Evolutionary conservation across 139 green algal species (phyloP), one percentile per base, ranked within the genome.

Genomic region (Tetradesmus lagerheimii): DNA sequence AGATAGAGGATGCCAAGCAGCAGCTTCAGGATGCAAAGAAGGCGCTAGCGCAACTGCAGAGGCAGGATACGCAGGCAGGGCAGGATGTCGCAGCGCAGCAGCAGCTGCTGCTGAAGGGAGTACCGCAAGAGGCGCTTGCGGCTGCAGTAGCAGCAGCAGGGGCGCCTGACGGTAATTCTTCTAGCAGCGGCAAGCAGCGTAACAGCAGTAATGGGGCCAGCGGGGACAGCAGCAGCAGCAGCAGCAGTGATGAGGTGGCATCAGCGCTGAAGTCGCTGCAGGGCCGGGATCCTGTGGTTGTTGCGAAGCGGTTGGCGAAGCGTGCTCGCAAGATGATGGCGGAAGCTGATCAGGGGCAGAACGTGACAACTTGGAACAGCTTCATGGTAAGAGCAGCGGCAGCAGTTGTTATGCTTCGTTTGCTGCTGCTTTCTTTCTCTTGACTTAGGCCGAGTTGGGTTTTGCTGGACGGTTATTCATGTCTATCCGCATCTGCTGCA

Each of bases 341-440:
- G 39, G 90, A 92, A 0, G n/a, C 45, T 0, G 91, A 92, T 31
- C 53, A 95, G 66, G 90, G 93, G 53, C 71, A 62, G 71, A 87
- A 62, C 15, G 66, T 57, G 88, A 89, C 34, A 85, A 90, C 80
- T 0, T 94, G 92, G 92, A 79, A 87, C 29, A 90, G 66, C 27
- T 94, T 92, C 85, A 83, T 76, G 92, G 89, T 91, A 27, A 34
- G 88, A 20, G 4, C 43, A 14, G 43, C 43, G 5, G 8, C 43
- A 14, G 47, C 47, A 23, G 12, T 1, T 62, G 47, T 18, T 62
- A 18, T 62, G 47, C 12, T 62, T 12, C 1, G 47, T 62, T n/a
- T n/a, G n/a, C n/a, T n/a, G n/a, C n/a, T n/a, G n/a, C n/a, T n/a
- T n/a, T n/a, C n/a, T n/a, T n/a, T n/a, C n/a, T n/a, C n/a, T n/a